Conservation (phyloP, 2,329 filamentous ascomycete species). For the Falciphora oryzae region DNA sequence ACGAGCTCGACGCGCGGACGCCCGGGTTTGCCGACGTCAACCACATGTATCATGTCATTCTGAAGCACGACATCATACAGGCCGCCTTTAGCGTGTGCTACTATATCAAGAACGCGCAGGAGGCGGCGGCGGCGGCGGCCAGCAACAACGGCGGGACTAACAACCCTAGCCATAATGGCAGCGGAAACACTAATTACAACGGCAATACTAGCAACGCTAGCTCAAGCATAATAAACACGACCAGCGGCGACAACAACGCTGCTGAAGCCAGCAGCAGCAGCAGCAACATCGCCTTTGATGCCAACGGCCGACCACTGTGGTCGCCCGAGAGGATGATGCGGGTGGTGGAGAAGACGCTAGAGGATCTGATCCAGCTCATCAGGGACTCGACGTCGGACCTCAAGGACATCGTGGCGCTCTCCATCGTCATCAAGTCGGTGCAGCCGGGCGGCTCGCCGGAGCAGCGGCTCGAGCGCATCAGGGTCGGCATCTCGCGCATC, state of each 20-base stretch:
- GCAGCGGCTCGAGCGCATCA: constrained; percentile 16
- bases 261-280: neutral
- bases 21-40: constrained; percentile 41
- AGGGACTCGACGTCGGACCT: constrained; percentile 18
- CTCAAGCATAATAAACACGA: neutral
- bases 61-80: constrained; percentile 50
- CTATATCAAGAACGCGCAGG: constrained; percentile 37
- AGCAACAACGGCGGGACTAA: neutral
- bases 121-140: constrained; percentile 14
- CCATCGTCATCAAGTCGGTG: constrained; percentile 18
- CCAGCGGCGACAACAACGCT: neutral
- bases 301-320: constrained; percentile 15
- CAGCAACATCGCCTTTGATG: neutral
- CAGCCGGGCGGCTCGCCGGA: constrained; percentile 15
- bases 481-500: constrained; percentile 14
- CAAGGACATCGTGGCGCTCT: constrained; percentile 18
- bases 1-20: constrained; percentile 44
- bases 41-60: constrained; percentile 46
- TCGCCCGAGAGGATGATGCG: constrained; percentile 17
- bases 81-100: constrained; percentile 51
- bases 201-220: neutral
- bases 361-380: constrained; percentile 17
- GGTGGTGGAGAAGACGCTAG: constrained; percentile 18
- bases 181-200: neutral
- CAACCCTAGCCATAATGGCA: neutral